Evolutionary conservation across 257 asterid genomes (phyloP), one percentile per base, ranked within the genome.

Genomic region (Gynochthodes officinalis): DNA sequence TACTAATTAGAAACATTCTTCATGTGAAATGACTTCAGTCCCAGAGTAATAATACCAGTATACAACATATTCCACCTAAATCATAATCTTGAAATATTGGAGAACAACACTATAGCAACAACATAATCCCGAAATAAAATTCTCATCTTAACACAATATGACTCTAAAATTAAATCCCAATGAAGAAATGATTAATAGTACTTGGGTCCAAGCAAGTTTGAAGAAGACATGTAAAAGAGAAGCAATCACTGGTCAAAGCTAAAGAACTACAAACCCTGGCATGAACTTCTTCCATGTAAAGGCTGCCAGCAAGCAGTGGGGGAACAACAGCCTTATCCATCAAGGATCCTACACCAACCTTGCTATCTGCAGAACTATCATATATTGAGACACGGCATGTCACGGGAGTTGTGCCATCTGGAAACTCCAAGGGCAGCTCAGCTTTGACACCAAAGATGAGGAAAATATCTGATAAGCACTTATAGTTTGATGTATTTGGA

Each of bases 361-460:
- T 90, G 65, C 87, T 79, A 70, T 88, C 94, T 18, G 88, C 66
- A 33, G 90, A 87, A 58, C 86, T 82, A 80, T 89, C 97, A 73
- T 86, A 90, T 64, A 90, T 74, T 12, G 90, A 87, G 42, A 89
- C 96, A 33, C 94, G 93, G 79, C 96, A 90, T 39, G 96, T 81
- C 67, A 89, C 96, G 7, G 97, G 96, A 81, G 97, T 89, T 63
- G 94, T 89, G 73, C 97, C 97, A 79, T 91, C 96, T 14, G 97
- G 95, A 77, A 91, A 91, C 85, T 89, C 97, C 78, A 91, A 78
- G 32, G 97, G 97, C 61, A 89, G 86, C 81, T 87, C 94, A 59
- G 96, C 97, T 91, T 52, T 33, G 52, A 71, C 37, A 69, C 37
- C n/a, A 57, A 64, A 68, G n/a, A 53, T 35, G 46, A 60, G 55